Evolutionary conservation across 2,329 filamentous ascomycete genomes (phyloP), one percentile per base, ranked within the genome.

Genomic region (Fusarium sp.): DNA sequence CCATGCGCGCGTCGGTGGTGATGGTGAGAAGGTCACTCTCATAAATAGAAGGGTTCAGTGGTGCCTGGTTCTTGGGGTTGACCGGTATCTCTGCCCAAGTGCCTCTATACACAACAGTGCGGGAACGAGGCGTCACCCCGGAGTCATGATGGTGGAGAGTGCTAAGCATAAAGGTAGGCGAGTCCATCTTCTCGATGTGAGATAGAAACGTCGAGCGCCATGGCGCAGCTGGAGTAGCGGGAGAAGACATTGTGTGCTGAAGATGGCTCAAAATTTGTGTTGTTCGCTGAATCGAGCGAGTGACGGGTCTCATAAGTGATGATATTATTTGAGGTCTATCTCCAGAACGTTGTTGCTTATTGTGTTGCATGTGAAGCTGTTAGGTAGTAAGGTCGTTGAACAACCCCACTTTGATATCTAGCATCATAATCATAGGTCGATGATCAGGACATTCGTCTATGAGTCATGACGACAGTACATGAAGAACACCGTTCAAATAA

Each of bases 1-100:
- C 87, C 93, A 97, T 97, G 47, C 95, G 88, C 11, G 88, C 88
- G 79, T 98, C 96, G 0, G 94, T 97, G 2, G 95, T 97, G 76
- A 98, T 91, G 1, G 92, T 91, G 5, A 92, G 87, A 73, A 95
- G 83, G 71, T 98, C 94, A 73, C 89, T 93, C 75, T 92, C 90
- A 77, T 88, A 97, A 2, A 80, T 51, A 29, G 81, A 72, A 7
- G 92, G 90, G 79, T 98, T 98, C 67, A 85, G 84, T 68, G 89
- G 85, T 5, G 93, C 91, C 34, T 88, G 82, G 79, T 96, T 95
- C 79, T 90, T 89, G 45, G 89, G 87, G 80, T 94, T 93, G 55
- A 84, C 84, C 6, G 91, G 90, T 2, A 97, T 83, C 58, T 87
- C 85, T 1, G 90, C 90, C 88, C 92, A 97, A 81, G 97, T 90